Base-by-base conservation (phyloP, 1,284 basidiomycete genomes). In the Ceratobasidium sp. region DNA sequence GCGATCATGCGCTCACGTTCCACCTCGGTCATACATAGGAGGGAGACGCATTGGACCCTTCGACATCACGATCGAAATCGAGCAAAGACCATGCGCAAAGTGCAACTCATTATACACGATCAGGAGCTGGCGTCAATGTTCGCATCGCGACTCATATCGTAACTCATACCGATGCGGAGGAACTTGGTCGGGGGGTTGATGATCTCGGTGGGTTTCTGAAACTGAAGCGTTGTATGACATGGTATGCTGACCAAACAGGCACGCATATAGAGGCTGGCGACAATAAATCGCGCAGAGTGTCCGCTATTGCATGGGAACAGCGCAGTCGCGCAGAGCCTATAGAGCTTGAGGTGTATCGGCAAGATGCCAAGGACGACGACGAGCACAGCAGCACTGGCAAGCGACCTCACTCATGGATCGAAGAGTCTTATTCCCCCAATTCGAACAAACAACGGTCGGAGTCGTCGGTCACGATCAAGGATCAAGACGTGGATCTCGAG, bases 241-340 rank as follows among this genome's bases (percentile, higher is more conserved):
- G 29, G 22, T n/a, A 20, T 32, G 29, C 13, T 53, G 50, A 53
- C 29, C n/a, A n/a, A n/a, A 29, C 29, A 4, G 13, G 27, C 25
- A 29, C 57, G 57, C 57, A 62, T 62, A 62, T 49, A 62, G n/a
- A 62, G 57, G 49, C 40, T 20, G 53, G 53, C 1, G 40, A 58
- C 27, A 6, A 35, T 25, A 43, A 32, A n/a, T 7, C 8, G 22
- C 29, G 50, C 29, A 27, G 50, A 13, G 10, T 31, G 29, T 53
- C 50, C 10, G 29, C 29, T 32, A 32, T 53, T 25, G 29, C 10
- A 8, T 53, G 50, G 50, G 7, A 6, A 20, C 6, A 53, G 6
- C 22, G 10, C 29, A 53, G 7, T 20, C 50, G 29, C n/a, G 10
- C 45, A 12, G 45, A 53, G 13, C 50, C 50, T 4, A 53, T 53